Conservation (phyloP, 306 rosid genomes). For the cucumber (Cucumis sativus) region Cucumber_9930_V3 NC_026659.2:24621501-24622000, state of each 20-base stretch:
- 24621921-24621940: slow-evolving; percentile 93
- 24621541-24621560: neutral
- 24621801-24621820: slow-evolving; percentile 91
- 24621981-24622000: slow-evolving; percentile 96
- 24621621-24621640: slow-evolving; percentile 90
- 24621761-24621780: slow-evolving; percentile 98
- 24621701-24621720: slow-evolving; percentile 88
- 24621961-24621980: slow-evolving; percentile 74
- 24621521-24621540: neutral
- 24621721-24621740: slow-evolving; percentile 79
- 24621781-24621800: slow-evolving; percentile 93
- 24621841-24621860: slow-evolving; percentile 86
- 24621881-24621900: slow-evolving; percentile 39
- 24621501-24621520: neutral
- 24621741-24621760: slow-evolving; percentile 94
- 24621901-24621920: slow-evolving; percentile 79
- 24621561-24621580: slow-evolving; percentile 72
- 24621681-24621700: slow-evolving; percentile 83
- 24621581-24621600: slow-evolving; percentile 86
- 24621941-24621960: slow-evolving; percentile 59
- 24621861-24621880: slow-evolving; percentile 21
- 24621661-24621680: slow-evolving; percentile 92
- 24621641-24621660: slow-evolving; percentile 84
- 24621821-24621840: slow-evolving; percentile 83
- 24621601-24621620: slow-evolving; percentile 87